Evolutionary conservation across 495 filamentous ascomycete genomes (phyloP).

Genomic region (Hypomontagnella monticulosa): DNA sequence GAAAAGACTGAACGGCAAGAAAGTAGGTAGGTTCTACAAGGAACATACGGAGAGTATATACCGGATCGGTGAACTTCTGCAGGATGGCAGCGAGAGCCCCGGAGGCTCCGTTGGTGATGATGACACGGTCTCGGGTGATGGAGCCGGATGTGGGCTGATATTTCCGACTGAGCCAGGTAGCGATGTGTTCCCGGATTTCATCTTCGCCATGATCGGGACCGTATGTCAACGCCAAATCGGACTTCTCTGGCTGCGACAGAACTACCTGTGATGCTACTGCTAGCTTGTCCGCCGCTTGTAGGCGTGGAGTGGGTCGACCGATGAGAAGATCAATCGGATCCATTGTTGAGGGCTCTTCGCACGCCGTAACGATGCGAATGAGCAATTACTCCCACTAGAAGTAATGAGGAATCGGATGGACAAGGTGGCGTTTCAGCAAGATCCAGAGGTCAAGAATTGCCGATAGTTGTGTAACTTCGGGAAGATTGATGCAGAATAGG

Average conservation of each 20-base stretch:
- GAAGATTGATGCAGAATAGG: no score
- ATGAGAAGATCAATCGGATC: conserved; percentile 64
- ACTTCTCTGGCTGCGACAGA: conserved; percentile 62
- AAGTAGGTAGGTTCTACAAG: conserved; percentile 79
- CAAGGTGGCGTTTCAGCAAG: background rate
- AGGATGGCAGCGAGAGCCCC: conserved; percentile 74
- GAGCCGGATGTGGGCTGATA: conserved; percentile 59
- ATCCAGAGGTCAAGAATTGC: no score
- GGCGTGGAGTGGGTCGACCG: conserved; percentile 70
- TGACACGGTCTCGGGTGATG: conserved; percentile 65
- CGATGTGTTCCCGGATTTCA: conserved; percentile 66
- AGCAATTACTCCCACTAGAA: background rate
- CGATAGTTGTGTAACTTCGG: no score
- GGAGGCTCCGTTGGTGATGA: conserved; percentile 75
- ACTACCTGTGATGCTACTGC: conserved; percentile 60
- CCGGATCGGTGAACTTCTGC: conserved; percentile 74
- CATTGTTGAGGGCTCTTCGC: background rate
- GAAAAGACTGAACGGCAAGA: conserved; percentile 74
- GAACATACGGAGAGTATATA: conserved; percentile 76
- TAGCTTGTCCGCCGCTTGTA: conserved; percentile 68
- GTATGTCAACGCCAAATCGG: conserved; percentile 67
- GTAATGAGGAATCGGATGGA: background rate
- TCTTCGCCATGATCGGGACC: conserved; percentile 76
- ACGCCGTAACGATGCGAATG: background rate
- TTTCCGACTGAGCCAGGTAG: conserved; percentile 70